Conservation (phyloP, 345 rosid genomes). For the Dovyalis caffra region DNA sequence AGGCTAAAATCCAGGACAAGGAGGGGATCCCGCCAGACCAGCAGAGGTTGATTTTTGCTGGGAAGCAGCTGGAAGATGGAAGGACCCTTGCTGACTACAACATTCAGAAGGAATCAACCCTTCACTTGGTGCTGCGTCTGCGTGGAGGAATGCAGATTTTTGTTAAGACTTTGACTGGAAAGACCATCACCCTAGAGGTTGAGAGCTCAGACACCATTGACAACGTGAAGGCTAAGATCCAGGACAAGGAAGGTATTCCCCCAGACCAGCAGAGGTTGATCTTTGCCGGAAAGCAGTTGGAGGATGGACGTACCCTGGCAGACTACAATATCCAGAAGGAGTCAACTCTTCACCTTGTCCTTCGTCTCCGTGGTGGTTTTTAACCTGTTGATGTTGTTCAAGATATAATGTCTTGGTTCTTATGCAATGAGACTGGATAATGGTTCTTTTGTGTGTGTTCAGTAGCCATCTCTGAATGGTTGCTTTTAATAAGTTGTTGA, state of each 20-base stretch:
- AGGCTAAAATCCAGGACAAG: constrained; percentile 44
- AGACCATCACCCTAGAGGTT: constrained; percentile 44
- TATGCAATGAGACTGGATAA: neutral
- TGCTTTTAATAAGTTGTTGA: neutral
- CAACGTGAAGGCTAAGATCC: constrained; percentile 49
- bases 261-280: constrained; percentile 52
- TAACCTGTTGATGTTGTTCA: neutral
- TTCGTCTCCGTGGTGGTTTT: constrained; percentile 57
- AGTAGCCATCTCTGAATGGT: neutral
- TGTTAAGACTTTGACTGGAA: constrained; percentile 41
- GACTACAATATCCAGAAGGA: constrained; percentile 53
- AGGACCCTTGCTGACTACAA: constrained; percentile 44
- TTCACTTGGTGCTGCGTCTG: constrained; percentile 40
- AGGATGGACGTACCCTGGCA: constrained; percentile 49
- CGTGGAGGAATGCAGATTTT: constrained; percentile 47
- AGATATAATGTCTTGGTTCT: too few relatives aligned
- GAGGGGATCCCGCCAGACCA: constrained; percentile 50
- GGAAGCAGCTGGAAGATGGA: constrained; percentile 47
- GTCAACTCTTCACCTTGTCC: constrained; percentile 55
- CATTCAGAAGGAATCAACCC: constrained; percentile 47
- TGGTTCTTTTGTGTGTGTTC: neutral
- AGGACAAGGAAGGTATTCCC: constrained; percentile 52
- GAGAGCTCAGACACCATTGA: constrained; percentile 52
- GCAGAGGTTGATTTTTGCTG: constrained; percentile 47
- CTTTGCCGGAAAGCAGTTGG: constrained; percentile 49